Base-by-base conservation (phyloP, 2,329 filamentous ascomycete genomes). In the Nigrospora osmanthi region DNA sequence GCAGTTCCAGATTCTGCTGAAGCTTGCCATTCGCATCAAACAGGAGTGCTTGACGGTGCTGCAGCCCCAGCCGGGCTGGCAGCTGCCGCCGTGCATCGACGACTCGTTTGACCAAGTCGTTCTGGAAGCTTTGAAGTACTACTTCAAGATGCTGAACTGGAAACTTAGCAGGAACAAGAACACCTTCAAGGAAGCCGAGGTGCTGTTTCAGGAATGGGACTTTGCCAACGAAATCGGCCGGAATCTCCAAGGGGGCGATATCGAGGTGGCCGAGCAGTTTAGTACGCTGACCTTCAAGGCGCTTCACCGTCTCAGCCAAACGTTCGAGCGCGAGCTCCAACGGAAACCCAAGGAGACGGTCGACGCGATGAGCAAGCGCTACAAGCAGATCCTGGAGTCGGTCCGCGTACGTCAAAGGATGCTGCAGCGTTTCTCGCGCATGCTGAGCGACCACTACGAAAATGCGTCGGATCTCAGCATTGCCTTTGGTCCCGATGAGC, bases 71-170 rank as follows among this genome's bases (percentile, higher is more conserved):
- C 81, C 86, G 16, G 91, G 93, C 39, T 98, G 93, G 93, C 89
- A 97, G 56, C 69, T 97, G 44, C 93, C 93, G 3, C 89, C 90
- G 10, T 96, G 90, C 65, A 94, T 98, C 52, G 93, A 97, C 60
- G 93, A 98, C 60, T 89, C 89, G 36, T 98, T 97, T 58, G 93
- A 97, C 60, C 78, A 84, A 32, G 88, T 94, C 15, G 88, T 97
- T 11, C 68, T 98, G 37, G 91, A 96, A 58, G 90, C 91, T 1
- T 72, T 98, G 54, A 94, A 91, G 62, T 97, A 95, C 64, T 98
- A 98, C 67, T 98, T 98, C 75, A 93, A 91, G 63, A 90, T 98
- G 78, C 73, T 98, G 38, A 96, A 97, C 61, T 97, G 90, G 89
- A 97, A 97, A 65, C 72, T 98, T 43, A 90, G 87, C 55, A 88